Conservation (phyloP, 2,329 filamentous ascomycete genomes). For the Alternaria triticimaculans region DNA sequence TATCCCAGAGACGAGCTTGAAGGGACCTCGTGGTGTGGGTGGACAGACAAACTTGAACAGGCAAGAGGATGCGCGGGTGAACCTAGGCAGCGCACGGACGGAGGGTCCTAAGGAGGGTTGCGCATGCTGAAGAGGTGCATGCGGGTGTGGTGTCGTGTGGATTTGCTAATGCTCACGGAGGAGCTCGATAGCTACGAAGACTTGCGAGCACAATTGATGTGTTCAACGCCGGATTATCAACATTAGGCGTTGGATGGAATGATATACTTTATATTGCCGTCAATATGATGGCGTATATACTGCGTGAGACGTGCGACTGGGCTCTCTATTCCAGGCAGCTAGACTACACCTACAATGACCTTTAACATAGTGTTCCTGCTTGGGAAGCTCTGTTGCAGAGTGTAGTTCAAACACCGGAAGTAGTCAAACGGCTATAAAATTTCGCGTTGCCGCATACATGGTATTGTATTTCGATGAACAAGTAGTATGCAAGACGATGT, state of each 20-base stretch:
- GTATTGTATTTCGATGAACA: too few species aligned
- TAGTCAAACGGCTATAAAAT: too few species aligned
- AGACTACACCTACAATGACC: not conserved
- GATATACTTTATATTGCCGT: not conserved
- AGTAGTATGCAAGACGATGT: too few species aligned
- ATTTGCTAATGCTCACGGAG: not conserved
- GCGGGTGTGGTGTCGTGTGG: not conserved
- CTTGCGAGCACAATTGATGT: not conserved
- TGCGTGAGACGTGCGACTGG: not conserved
- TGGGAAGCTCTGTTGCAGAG: not conserved
- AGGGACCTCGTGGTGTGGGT: conserved; percentile 76
- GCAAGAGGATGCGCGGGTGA: conserved; percentile 75
- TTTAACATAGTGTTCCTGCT: not conserved
- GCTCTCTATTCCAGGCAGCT: not conserved
- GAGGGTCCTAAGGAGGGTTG: conserved; percentile 87
- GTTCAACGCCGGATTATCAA: not conserved
- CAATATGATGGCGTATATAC: not conserved
- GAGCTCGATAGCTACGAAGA: not conserved
- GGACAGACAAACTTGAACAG: conserved; percentile 63
- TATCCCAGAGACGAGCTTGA: conserved; percentile 95
- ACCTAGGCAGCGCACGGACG: conserved; percentile 74
- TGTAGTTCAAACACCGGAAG: too few species aligned
- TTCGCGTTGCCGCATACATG: too few species aligned
- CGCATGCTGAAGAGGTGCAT: conserved; percentile 68
- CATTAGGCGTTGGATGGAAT: conserved; percentile 6